Base-by-base conservation (phyloP, 1,139 yeast species). In the Candida sanyaensis region DNA sequence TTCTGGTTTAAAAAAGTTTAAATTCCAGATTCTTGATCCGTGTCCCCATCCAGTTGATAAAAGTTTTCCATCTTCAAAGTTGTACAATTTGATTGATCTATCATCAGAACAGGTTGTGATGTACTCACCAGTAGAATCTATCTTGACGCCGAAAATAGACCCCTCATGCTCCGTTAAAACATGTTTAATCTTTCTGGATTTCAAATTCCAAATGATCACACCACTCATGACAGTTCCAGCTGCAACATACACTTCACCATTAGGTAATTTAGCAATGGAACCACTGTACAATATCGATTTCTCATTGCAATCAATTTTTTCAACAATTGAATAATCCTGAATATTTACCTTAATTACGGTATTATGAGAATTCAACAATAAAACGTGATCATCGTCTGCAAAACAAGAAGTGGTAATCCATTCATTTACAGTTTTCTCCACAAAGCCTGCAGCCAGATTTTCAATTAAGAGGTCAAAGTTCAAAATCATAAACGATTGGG, bases 151-250 rank as follows among this genome's bases (percentile, higher is more conserved):
- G 65, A 93, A 93, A 36, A 93, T 90, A 0, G 97, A 88, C 1
- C 98, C 98, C 62, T 87, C 92, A 63, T 93, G 99, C 1, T 83
- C 86, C 0, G 78, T 77, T 48, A 92, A 72, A 37, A 76, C 78
- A 55, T 84, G 82, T 1, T 82, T 34, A 8, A 86, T 71, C 37
- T 71, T 54, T 9, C 76, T 68, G 2, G 75, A 62, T 29, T 59
- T 46, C 45, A 81, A 63, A 46, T 83, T 81, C 98, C 98, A 93
- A 1, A 91, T 69, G 5, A 88, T 72, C 1, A 89, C 85, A 3
- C 97, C 97, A 45, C 86, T 84, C 84, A 92, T 84, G 1, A 93
- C 97, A 0, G 99, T 93, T 24, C 98, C 98, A 0, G 97, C 92
- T 26, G 90, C 90, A 10, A 90, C 73, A 10, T 77, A 62, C 0